A percentile compares a stretch with the other conserved stretches of the same genome.
phyloP scores from a whole-genome alignment of 2,329 filamentous ascomycete genomes.

The Trichoderma guizhouense region DNA sequence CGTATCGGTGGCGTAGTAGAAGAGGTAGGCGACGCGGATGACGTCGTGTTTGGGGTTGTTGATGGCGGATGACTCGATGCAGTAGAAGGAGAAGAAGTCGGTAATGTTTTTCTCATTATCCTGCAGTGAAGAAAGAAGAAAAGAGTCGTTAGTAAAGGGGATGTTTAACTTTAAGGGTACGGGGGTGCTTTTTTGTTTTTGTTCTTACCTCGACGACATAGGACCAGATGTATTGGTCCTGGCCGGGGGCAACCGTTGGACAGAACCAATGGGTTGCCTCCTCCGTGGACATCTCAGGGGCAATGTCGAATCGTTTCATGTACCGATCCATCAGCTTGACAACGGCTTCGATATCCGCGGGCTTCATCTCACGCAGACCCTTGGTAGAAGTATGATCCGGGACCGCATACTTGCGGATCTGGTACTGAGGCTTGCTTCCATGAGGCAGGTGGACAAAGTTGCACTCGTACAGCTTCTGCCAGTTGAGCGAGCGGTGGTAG shows the following conservation, averaged over 20 bases:
- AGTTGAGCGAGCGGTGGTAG: constrained; percentile 90
- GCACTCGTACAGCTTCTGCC: constrained; percentile 92
- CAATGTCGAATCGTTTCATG: constrained; percentile 75
- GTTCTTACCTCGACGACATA: constrained; percentile 76
- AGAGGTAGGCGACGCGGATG: constrained; percentile 89
- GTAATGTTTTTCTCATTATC: constrained; percentile 71
- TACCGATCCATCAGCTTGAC: constrained; percentile 73
- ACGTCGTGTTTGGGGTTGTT: constrained; percentile 72
- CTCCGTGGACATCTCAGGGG: constrained; percentile 73
- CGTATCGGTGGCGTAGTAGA: constrained; percentile 88
- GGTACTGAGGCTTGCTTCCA: constrained; percentile 78
- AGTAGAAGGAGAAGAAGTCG: constrained; percentile 97
- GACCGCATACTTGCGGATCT: constrained; percentile 81
- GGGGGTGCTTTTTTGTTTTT: no score
- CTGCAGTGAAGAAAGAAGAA: background rate
- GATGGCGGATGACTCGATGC: constrained; percentile 89
- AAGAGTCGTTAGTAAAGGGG: background rate
- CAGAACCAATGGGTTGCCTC: constrained; percentile 90
- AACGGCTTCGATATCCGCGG: constrained; percentile 73
- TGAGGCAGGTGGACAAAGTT: constrained; percentile 87
- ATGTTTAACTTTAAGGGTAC: no score
- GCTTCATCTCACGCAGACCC: constrained; percentile 77
- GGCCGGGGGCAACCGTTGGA: constrained; percentile 54
- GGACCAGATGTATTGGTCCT: constrained; percentile 84
- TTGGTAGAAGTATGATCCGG: constrained; percentile 69